Conservation (phyloP, 1,284 basidiomycete genomes). For the Xerocomus nothofagi region DNA sequence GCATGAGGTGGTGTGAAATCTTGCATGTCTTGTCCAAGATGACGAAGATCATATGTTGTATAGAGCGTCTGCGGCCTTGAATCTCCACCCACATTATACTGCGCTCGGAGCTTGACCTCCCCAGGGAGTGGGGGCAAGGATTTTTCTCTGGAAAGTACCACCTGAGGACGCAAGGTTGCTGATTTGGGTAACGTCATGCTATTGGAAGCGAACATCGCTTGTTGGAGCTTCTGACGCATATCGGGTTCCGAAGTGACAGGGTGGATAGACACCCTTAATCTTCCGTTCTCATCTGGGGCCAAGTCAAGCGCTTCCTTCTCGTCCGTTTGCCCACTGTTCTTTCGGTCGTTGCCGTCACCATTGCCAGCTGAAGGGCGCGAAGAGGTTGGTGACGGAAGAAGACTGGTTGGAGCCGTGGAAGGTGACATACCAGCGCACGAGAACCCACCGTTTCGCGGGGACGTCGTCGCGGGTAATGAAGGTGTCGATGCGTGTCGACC, state of each 20-base stretch:
- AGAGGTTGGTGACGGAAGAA: slow-evolving; percentile 70
- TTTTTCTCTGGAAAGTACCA: slow-evolving; percentile 60
- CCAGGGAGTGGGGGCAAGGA: slow-evolving; percentile 72
- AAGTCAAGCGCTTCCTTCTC: slow-evolving; percentile 37
- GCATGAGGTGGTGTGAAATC: slow-evolving; percentile 62
- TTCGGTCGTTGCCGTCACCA: slow-evolving; percentile 50
- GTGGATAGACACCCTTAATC: slow-evolving; percentile 43
- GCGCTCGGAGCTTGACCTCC: slow-evolving; percentile 47
- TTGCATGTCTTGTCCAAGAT: slow-evolving; percentile 40
- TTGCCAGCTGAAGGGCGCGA: slow-evolving; percentile 60
- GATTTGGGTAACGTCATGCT: slow-evolving; percentile 34
- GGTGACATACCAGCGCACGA: slow-evolving; percentile 62
- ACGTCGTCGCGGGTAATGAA: slow-evolving; percentile 58
- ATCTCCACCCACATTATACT: slow-evolving; percentile 40
- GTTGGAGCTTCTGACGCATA: slow-evolving; percentile 48
- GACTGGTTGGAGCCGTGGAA: slow-evolving; percentile 69
- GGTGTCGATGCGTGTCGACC: slow-evolving; percentile 66
- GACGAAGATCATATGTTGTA: slow-evolving; percentile 55
- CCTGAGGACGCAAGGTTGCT: slow-evolving; percentile 35
- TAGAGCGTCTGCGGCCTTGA: slow-evolving; percentile 65
- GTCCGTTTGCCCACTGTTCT: slow-evolving; percentile 39
- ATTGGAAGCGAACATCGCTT: slow-evolving; percentile 34
- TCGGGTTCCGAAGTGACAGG: slow-evolving; percentile 59
- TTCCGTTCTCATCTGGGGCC: slow-evolving; percentile 36
- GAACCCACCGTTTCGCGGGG: slow-evolving; percentile 51